These are phyloP conservation scores for Coemansia sp. DNA, from an alignment of 192 early-diverging fungal species.

Conservation along the genomic window DNA sequence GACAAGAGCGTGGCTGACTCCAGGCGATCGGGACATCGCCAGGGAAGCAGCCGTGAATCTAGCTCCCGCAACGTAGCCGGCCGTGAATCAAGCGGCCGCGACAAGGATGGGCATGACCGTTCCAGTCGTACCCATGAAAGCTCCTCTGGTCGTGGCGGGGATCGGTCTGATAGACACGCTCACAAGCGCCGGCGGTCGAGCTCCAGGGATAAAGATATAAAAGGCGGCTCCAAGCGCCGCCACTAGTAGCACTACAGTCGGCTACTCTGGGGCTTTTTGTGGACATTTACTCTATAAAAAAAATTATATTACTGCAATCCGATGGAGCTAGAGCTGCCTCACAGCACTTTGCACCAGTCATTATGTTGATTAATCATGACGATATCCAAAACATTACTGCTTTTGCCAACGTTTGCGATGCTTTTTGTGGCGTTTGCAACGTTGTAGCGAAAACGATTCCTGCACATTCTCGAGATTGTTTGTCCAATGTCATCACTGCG, in stretches of 20 bases:
- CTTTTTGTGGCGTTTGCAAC: background rate
- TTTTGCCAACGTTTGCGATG: background rate
- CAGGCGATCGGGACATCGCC: slow-evolving; percentile 34
- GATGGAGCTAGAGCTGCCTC: background rate
- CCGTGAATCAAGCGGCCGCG: slow-evolving; percentile 17
- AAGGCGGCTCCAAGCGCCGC: slow-evolving; percentile 41
- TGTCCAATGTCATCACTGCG: background rate
- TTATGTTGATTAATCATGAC: background rate
- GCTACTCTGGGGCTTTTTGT: background rate
- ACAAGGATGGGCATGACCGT: slow-evolving; percentile 18
- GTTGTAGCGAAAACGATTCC: background rate
- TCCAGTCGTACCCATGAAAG: slow-evolving; percentile 13
- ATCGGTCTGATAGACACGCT: slow-evolving; percentile 24
- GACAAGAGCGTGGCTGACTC: slow-evolving; percentile 17
- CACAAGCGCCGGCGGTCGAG: slow-evolving; percentile 50
- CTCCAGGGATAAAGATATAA: slow-evolving; percentile 43
- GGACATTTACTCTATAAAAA: background rate
- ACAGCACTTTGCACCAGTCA: background rate
- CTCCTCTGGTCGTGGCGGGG: slow-evolving; percentile 13
- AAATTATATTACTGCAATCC: background rate
- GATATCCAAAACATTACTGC: background rate
- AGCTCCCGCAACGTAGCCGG: slow-evolving; percentile 15
- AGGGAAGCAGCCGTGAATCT: slow-evolving; percentile 32
- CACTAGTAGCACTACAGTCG: slow-evolving; percentile 15
- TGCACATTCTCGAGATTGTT: background rate